Percentiles rank a stretch among this genome's conserved stretches.
Evolutionary conservation across 805 yeast species (phyloP).

Genomic region (Monosporozyma siamensis): DNA sequence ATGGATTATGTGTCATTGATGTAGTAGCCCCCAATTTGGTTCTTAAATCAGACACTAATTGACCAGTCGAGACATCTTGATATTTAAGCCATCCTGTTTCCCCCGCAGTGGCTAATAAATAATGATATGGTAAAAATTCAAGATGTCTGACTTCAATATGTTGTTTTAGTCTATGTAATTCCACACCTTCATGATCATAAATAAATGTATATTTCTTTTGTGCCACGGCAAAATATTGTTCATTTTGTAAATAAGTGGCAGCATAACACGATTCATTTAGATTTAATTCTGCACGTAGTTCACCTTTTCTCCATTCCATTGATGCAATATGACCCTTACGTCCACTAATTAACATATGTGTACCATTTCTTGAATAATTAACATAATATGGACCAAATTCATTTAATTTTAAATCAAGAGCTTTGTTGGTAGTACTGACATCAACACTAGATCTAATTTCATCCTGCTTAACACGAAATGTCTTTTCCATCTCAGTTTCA

Average conservation of each 20-base stretch:
- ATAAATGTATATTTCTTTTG: conserved; percentile 91
- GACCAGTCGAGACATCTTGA: conserved; percentile 94
- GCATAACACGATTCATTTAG: conserved; percentile 85
- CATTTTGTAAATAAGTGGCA: conserved; percentile 83
- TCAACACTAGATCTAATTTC: conserved; percentile 76
- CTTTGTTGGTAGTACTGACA: conserved; percentile 60
- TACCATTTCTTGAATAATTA: conserved; percentile 82
- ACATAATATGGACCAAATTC: conserved; percentile 81
- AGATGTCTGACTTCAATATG: conserved; percentile 77
- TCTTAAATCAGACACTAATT: conserved; percentile 68
- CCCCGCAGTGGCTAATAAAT: conserved; percentile 78
- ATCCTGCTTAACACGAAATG: conserved; percentile 72
- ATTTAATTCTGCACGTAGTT: conserved; percentile 69
- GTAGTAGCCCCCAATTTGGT: conserved; percentile 88
- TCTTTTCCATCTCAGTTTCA: conserved; percentile 86
- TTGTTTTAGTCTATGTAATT: conserved; percentile 81
- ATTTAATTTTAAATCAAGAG: conserved; percentile 59
- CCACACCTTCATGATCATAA: conserved; percentile 85
- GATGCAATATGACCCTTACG: conserved; percentile 91
- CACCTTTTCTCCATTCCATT: conserved; percentile 90
- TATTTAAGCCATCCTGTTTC: conserved; percentile 80
- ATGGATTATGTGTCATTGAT: conserved; percentile 82
- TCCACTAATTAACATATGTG: conserved; percentile 78
- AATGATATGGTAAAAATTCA: conserved; percentile 90
- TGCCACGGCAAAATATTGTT: conserved; percentile 92